Conservation (phyloP, 192 early-diverging fungal genomes). For the Dissophora globulifera region DNA sequence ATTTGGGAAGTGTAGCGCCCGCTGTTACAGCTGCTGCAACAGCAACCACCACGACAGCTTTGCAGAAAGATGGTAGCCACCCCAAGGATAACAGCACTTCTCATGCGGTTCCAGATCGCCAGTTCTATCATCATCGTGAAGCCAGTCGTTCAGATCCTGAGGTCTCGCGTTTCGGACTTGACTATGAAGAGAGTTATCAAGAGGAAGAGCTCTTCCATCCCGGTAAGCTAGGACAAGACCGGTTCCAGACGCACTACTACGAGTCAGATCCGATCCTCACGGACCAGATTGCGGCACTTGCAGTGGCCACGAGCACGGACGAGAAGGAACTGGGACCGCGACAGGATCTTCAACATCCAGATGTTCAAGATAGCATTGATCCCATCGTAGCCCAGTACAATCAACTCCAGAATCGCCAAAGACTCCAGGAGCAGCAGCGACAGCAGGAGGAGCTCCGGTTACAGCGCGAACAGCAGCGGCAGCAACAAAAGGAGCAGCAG, state of each 20-base stretch:
- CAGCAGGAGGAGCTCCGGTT: conserved; percentile 11
- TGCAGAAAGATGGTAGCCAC: too few relatives aligned
- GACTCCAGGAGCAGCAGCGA: conserved; percentile 9
- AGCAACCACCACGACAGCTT: too few relatives aligned
- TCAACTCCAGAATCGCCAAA: conserved; percentile 26
- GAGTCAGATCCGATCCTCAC: background rate
- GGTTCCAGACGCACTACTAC: too few relatives aligned
- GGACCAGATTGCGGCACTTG: background rate
- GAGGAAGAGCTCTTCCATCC: conserved; percentile 11
- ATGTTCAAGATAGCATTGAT: conserved; percentile 8
- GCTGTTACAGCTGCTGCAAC: too few relatives aligned
- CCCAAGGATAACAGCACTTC: too few relatives aligned
- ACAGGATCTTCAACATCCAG: background rate
- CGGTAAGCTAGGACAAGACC: conserved; percentile 5
- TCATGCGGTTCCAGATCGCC: too few relatives aligned
- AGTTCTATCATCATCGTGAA: conserved; percentile 40
- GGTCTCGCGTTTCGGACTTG: conserved; percentile 14
- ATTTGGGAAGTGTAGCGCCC: too few relatives aligned
- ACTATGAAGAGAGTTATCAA: conserved; percentile 16
- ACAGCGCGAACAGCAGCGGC: conserved; percentile 7
- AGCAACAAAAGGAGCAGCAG: background rate
- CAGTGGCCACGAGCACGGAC: background rate
- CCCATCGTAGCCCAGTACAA: conserved; percentile 43
- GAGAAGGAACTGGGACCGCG: background rate
- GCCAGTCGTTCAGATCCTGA: conserved; percentile 46